These are phyloP conservation scores for Ogataea paradorogensis DNA, from an alignment of 805 yeast genomes.

Conservation along the genomic window DNA sequence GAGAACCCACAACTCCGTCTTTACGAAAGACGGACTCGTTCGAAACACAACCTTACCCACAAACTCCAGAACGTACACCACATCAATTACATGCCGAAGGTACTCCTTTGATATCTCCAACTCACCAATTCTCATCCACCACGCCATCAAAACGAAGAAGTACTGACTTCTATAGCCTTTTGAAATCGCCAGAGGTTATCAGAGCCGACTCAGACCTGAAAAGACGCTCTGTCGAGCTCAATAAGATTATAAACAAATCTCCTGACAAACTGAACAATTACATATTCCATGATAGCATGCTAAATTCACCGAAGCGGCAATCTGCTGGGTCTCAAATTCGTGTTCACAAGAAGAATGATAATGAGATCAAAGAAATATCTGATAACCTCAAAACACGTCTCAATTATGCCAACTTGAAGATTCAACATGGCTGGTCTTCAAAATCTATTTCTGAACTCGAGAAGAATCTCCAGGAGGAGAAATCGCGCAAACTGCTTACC, in stretches of 20 bases:
- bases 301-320: conserved; percentile 24
- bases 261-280: conserved; percentile 25
- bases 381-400: conserved; percentile 36
- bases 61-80: conserved; percentile 33
- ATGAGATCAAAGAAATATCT: conserved; percentile 35
- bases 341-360: conserved; percentile 30
- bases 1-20: conserved; percentile 30
- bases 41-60: conserved; percentile 24
- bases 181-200: conserved; percentile 35
- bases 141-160: conserved; percentile 34
- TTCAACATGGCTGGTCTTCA: conserved; percentile 36
- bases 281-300: conserved; percentile 27
- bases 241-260: conserved; percentile 28
- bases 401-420: conserved; percentile 36
- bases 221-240: conserved; percentile 33
- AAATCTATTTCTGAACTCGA: conserved; percentile 31
- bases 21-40: conserved; percentile 19
- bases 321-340: conserved; percentile 22
- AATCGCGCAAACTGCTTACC: conserved; percentile 15
- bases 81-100: conserved; percentile 27
- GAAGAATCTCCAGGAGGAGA: conserved; percentile 24
- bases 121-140: conserved; percentile 15
- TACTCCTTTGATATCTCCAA: conserved; percentile 35
- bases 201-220: conserved; percentile 24
- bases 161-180: conserved; percentile 34